Evolutionary conservation across 345 rosid genomes (phyloP).

Genomic region (Lenwebbia sp.): DNA sequence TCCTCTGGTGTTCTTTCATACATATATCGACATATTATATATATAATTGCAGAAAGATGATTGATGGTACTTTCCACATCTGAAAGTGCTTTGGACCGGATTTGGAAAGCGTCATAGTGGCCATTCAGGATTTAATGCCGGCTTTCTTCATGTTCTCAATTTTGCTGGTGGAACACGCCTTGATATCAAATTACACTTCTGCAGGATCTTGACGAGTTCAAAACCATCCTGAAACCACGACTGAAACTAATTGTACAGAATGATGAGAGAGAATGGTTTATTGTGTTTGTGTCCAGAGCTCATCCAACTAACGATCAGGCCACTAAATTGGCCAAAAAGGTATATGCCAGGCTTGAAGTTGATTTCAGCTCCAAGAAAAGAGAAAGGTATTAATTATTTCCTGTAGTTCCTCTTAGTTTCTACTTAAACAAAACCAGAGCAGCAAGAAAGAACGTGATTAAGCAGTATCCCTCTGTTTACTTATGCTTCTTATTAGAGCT

Average conservation of each 20-base stretch:
- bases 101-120: neutral
- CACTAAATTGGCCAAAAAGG: slow-evolving; percentile 74
- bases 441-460: neutral
- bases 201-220: slow-evolving; percentile 98
- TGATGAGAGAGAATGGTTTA: slow-evolving; percentile 94
- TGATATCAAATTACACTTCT: neutral
- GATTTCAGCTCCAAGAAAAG: slow-evolving; percentile 94
- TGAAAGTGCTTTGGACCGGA: neutral
- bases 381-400: slow-evolving; percentile 48
- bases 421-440: neutral
- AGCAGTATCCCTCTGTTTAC: neutral
- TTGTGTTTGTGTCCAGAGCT: slow-evolving; percentile 88
- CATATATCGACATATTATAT: too few species aligned
- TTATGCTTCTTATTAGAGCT: neutral
- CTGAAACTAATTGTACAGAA: slow-evolving; percentile 82
- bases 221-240: slow-evolving; percentile 88
- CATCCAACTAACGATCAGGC: slow-evolving; percentile 89
- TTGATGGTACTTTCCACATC: neutral
- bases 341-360: slow-evolving; percentile 86
- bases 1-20: neutral
- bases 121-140: neutral
- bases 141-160: neutral
- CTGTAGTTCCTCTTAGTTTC: neutral
- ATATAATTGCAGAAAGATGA: neutral
- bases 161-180: neutral